Conservation (phyloP, 2,329 filamentous ascomycete genomes). For the Epichloe scottii region DNA sequence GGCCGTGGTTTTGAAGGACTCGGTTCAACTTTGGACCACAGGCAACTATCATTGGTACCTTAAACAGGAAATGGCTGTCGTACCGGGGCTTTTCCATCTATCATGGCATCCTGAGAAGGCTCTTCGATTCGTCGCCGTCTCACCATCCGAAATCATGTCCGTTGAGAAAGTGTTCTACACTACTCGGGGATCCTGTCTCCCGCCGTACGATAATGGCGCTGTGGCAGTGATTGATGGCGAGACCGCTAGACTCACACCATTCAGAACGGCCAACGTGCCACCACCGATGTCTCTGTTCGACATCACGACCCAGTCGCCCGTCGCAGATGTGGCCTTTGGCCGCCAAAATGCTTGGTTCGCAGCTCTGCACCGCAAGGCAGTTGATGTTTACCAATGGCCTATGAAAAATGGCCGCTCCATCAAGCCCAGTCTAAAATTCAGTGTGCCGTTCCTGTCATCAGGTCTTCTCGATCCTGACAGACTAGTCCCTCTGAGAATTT, state of each 20-base stretch:
- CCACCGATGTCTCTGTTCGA: constrained; percentile 87
- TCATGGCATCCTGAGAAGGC: constrained; percentile 82
- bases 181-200: constrained; percentile 52
- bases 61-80: constrained; percentile 66
- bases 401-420: constrained; percentile 41
- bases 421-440: constrained; percentile 27
- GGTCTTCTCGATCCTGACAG: constrained; percentile 9
- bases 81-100: constrained; percentile 22
- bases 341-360: constrained; percentile 52
- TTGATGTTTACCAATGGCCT: constrained; percentile 61
- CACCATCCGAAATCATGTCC: constrained; percentile 38
- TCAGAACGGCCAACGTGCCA: constrained; percentile 73
- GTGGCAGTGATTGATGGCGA: constrained; percentile 77
- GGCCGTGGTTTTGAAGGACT: constrained; percentile 61
- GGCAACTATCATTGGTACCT: constrained; percentile 98
- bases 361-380: constrained; percentile 52
- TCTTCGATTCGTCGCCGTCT: constrained; percentile 49
- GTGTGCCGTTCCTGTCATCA: constrained; percentile 24
- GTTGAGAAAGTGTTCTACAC: constrained; percentile 58
- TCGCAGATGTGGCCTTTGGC: constrained; percentile 65
- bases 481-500: constrained; percentile 20
- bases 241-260: constrained; percentile 69
- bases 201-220: constrained; percentile 65
- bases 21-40: constrained; percentile 90
- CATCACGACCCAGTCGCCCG: constrained; percentile 46